Conservation (phyloP, 108 stramenopile genomes). For the Asterionellopsis glacialis region DNA sequence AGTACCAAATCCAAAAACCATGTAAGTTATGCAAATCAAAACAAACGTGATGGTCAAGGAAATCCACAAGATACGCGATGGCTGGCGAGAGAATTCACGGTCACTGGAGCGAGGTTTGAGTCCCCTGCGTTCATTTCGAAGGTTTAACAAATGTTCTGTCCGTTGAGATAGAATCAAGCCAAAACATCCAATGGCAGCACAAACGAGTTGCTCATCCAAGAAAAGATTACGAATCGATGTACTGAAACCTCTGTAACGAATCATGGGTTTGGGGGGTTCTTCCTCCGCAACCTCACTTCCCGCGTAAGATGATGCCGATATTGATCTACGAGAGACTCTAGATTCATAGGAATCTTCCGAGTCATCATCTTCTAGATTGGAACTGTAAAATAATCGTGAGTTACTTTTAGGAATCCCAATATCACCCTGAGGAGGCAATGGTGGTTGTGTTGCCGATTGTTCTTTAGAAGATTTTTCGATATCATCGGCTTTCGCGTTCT, state of each 20-base stretch:
- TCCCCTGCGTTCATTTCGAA: conserved; percentile 66
- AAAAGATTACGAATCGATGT: conserved; percentile 74
- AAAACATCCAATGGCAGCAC: conserved; percentile 73
- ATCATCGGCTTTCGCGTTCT: too few species aligned
- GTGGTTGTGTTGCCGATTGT: too few species aligned
- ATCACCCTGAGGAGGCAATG: neutral
- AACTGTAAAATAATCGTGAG: conserved; percentile 28
- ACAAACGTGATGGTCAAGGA: conserved; percentile 50
- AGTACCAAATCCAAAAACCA: conserved; percentile 67
- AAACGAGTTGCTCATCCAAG: conserved; percentile 77
- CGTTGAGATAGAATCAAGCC: conserved; percentile 70
- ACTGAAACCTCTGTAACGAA: conserved; percentile 72
- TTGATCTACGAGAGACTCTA: neutral
- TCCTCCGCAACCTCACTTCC: conserved; percentile 1
- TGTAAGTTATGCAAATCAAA: conserved; percentile 48
- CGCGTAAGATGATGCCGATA: neutral
- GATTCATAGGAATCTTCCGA: conserved; percentile 33
- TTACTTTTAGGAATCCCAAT: neutral
- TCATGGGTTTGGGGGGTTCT: conserved; percentile 12
- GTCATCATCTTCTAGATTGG: conserved; percentile 23
- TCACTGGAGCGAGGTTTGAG: conserved; percentile 12
- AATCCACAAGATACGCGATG: conserved; percentile 49
- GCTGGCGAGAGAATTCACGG: conserved; percentile 2
- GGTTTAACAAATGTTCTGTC: conserved; percentile 71
- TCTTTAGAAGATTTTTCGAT: too few species aligned